Base-by-base conservation (phyloP, 1,139 yeast genomes). In the Geotrichum cucujoidarum region DNA sequence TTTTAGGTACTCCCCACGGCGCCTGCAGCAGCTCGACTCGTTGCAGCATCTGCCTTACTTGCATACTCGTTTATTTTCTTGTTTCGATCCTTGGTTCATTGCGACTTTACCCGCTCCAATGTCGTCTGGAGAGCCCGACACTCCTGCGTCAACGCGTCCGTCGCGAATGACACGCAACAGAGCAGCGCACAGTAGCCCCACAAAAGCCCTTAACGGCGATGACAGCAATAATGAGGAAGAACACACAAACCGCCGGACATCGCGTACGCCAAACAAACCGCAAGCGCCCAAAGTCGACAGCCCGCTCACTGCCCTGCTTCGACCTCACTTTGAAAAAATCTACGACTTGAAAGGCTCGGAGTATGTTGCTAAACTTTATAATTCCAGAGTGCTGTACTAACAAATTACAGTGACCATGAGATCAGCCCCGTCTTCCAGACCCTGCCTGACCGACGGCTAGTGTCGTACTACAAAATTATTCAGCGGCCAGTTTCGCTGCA, bases 401-500 rank as follows among this genome's bases (percentile, higher is more conserved):
- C 16, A 25, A 36, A 20, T 29, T 30, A 13, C 21, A 61, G 62
- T 41, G 65, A 61, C 45, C 57, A 56, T 32, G 61, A 63, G 38
- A 58, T 60, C 14, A 63, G 68, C 29, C 66, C 62, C 24, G 73
- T 71, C 37, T 76, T 76, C 56, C 73, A 73, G 46, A 67, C 72
- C 20, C 63, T 75, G 33, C 80, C 80, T 2, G 67, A 70, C 45
- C 59, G 75, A 41, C 56, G 67, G 17, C 64, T 74, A 42, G 57
- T 65, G 7, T 75, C 71, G 40, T 76, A 76, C 60, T 76, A 73
- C 62, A 67, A 70, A 52, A 67, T 72, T 43, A 75, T 76, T 57
- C 69, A 68, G 53, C 64, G 67, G 29, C 80, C 80, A 8, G 65
- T 72, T 66, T 74, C 79, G 14, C 65, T 76, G 47, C 64, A 69